These are phyloP conservation scores for Arthrinium puccinioides DNA, from an alignment of 2,329 filamentous ascomycete genomes.

Conservation along the genomic window DNA sequence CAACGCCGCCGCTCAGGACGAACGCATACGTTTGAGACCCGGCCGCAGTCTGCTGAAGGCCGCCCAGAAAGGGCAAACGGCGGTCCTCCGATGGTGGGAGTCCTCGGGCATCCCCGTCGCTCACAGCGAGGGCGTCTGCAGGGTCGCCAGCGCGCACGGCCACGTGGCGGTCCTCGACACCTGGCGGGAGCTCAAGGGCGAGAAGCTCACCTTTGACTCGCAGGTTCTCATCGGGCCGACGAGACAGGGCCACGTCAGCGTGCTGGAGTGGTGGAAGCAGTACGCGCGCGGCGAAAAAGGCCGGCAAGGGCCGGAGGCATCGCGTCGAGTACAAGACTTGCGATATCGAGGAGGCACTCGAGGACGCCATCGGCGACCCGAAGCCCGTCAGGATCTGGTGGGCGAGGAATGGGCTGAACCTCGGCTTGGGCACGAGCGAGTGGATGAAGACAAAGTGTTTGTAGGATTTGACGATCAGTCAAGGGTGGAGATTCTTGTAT, in stretches of 20 bases:
- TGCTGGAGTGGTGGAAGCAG: conserved; percentile 88
- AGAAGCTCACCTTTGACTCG: conserved; percentile 68
- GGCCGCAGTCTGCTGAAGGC: conserved; percentile 80
- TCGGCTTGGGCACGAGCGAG: conserved; percentile 76
- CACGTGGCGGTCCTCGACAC: conserved; percentile 77
- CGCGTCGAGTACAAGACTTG: conserved; percentile 90
- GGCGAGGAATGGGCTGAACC: conserved; percentile 74
- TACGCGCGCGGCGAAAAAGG: conserved; percentile 51
- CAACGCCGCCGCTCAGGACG: conserved; percentile 53
- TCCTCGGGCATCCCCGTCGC: conserved; percentile 70
- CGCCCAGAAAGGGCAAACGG: conserved; percentile 71
- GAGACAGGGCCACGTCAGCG: conserved; percentile 74
- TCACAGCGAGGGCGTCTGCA: conserved; percentile 75
- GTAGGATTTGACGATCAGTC: no score
- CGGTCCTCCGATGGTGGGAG: conserved; percentile 83
- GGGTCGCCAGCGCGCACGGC: conserved; percentile 77
- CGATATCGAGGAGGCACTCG: conserved; percentile 89
- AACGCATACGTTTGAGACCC: conserved; percentile 60
- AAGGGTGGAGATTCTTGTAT: no score
- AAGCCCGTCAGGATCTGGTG: conserved; percentile 77
- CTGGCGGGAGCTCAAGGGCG: conserved; percentile 70
- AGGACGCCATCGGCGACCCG: conserved; percentile 74
- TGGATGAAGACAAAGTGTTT: conserved; percentile 81
- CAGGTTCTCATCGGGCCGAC: conserved; percentile 83
- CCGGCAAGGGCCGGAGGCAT: conserved; percentile 49